phyloP scores from a whole-genome alignment of 306 rosid species.

The Senna tora region DNA sequence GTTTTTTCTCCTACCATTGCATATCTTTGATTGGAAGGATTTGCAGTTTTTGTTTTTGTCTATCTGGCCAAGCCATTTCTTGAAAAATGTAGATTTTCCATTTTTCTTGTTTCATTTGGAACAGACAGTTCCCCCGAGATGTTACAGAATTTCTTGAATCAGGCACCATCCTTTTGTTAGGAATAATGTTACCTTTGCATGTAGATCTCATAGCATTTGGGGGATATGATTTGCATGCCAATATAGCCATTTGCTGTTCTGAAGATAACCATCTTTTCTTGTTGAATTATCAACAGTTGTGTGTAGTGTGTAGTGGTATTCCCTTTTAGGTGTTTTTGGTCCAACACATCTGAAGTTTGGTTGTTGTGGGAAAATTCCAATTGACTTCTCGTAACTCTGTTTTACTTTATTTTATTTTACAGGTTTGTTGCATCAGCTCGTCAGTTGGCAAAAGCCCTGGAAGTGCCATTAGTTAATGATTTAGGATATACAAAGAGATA shows the following conservation, averaged over 20 bases:
- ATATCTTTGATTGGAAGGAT: neutral
- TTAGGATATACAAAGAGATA: slow-evolving; percentile 99
- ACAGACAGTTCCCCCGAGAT: too few species aligned
- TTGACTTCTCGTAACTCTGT: slow-evolving; percentile 5
- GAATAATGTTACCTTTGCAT: neutral
- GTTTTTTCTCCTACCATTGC: neutral
- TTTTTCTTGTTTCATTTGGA: neutral
- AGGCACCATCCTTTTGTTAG: neutral
- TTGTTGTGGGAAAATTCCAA: slow-evolving; percentile 15
- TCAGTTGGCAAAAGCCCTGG: slow-evolving; percentile 95
- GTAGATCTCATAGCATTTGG: neutral
- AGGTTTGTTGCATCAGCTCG: slow-evolving; percentile 97
- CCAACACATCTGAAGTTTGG: slow-evolving; percentile 23
- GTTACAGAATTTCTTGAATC: neutral
- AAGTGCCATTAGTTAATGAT: slow-evolving; percentile 99
- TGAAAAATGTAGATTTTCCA: neutral
- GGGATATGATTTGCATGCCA: neutral
- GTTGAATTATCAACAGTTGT: neutral
- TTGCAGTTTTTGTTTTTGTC: neutral
- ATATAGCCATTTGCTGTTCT: neutral
- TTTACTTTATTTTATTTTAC: slow-evolving; percentile 30
- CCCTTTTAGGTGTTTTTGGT: slow-evolving; percentile 32
- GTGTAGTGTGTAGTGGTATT: neutral
- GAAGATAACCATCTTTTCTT: neutral
- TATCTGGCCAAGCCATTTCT: neutral